Conservation (phyloP, 768 basidiomycete species). For the Lyophyllum shimeji region DNA sequence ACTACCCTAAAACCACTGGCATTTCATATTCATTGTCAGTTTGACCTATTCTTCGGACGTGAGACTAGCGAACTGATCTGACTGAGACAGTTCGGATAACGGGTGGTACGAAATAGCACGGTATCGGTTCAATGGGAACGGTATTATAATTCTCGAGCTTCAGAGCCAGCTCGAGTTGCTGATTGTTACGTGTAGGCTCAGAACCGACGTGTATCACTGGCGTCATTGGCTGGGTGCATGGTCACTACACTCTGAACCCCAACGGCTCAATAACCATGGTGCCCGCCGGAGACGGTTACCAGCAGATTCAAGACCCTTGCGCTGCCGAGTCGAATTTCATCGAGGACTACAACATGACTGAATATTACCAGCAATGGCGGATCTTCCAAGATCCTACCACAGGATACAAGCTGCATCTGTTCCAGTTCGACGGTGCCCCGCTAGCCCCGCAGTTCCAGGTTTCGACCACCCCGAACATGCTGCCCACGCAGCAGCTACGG, state of each 20-base stretch:
- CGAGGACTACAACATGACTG: slow-evolving; percentile 77
- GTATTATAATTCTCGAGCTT: slow-evolving; percentile 37
- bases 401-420: slow-evolving; percentile 74
- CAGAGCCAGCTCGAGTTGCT: not conserved
- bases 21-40: slow-evolving; percentile 89
- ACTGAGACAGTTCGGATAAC: slow-evolving; percentile 53
- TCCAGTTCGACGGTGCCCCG: slow-evolving; percentile 75
- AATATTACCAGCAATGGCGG: slow-evolving; percentile 62
- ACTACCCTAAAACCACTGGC: slow-evolving; percentile 82
- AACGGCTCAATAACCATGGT: slow-evolving; percentile 81
- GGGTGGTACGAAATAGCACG: slow-evolving; percentile 88
- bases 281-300: slow-evolving; percentile 86
- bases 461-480: slow-evolving; percentile 80
- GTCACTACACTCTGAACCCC: slow-evolving; percentile 58
- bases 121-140: slow-evolving; percentile 88
- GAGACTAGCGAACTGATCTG: slow-evolving; percentile 9
- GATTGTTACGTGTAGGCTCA: slow-evolving; percentile 47
- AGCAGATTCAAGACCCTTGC: slow-evolving; percentile 94
- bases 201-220: slow-evolving; percentile 89
- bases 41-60: not conserved
- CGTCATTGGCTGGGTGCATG: slow-evolving; percentile 88
- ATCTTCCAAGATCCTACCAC: slow-evolving; percentile 66
- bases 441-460: slow-evolving; percentile 69
- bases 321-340: slow-evolving; percentile 87
- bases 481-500: slow-evolving; percentile 69